Evolutionary conservation across 2,329 filamentous ascomycete genomes (phyloP), one percentile per base, ranked within the genome.

Genomic region (Colletotrichum australisinense): DNA sequence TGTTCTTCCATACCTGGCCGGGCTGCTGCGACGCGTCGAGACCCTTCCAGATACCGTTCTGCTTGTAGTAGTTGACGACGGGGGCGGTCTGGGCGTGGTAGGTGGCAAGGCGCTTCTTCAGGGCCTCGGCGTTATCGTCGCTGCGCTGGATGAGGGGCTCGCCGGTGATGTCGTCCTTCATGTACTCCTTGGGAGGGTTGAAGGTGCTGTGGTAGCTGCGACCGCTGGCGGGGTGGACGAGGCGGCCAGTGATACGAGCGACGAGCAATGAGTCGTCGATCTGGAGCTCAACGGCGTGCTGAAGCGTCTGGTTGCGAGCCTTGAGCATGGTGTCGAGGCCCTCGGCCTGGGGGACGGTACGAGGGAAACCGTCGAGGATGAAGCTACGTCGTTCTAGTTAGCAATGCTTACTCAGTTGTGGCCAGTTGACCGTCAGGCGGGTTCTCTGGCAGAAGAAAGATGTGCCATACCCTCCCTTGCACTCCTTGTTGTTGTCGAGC

Each of bases 201-300:
- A 99, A 99, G 84, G 97, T 93, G 86, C 93, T 97, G 92, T 99
- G 97, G 89, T 99, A 99, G 78, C 94, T 95, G 81, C 97, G 95
- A 77, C 97, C 97, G 69, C 95, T 98, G 65, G 96, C 96, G 72
- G 96, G 96, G 89, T 99, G 97, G 79, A 99, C 89, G 75, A 99
- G 89, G 80, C 97, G 96, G 80, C 97, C 97, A 74, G 97, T 99
- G 85, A 99, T 98, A 81, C 97, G 94, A 78, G 95, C 93, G 75
- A 99, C 96, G 73, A 99, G 92, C 72, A 99, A 93, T 55, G 90
- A 90, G 83, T 98, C 97, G 85, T 98, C 95, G 81, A 99, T 98
- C 86, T 98, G 92, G 78, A 99, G 93, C 88, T 99, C 96, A 73
- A 99, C 88, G 75, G 96, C 97, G 86, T 98, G 95, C 86, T 98